Evolutionary conservation across 352 stramenopile genomes (phyloP), one percentile per base, ranked within the genome.

Genomic region (Globisporangium cederbergense): DNA sequence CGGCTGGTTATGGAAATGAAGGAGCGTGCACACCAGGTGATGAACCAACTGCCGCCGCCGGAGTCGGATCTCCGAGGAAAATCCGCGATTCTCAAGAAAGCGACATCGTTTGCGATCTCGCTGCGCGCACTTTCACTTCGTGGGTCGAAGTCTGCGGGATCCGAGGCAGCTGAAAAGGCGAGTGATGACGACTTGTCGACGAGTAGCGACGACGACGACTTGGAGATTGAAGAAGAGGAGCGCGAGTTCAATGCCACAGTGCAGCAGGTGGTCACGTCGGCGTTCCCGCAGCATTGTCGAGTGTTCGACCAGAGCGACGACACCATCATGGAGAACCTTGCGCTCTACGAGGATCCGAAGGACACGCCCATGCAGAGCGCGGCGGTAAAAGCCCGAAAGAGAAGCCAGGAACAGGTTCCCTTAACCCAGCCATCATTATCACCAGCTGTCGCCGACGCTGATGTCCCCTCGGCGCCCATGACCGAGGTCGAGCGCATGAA

Each of bases 171-270:
- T n/a, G 40, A 18, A 18, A 52, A 64, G n/a, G 9, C 14, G 5
- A 28, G 72, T 38, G 70, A 78, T 9, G 77, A 86, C 9, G 77
- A 84, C 28, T 30, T 91, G 46, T 89, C 75, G 4, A 88, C 76
- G 13, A 76, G 68, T 14, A 87, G 80, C 43, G 72, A 78, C 58
- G 67, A 75, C 4, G 77, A 73, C 4, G 75, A 84, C 30, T 64
- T 51, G 4, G 75, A 83, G 22, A 68, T 72, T 2, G 76, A 73
- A 49, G 62, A 58, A 8, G 80, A 86, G 25, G 83, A 91, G 38
- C 60, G 58, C 0, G 76, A 85, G 57, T 60, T 91, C 6, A 87
- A 82, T 40, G 60, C 65, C 3, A 70, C 62, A 9, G 67, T 91
- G 59, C 66, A 79, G 65, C 57, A 81, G 3, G 78, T 89, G 1